Conservation (phyloP, 352 stramenopile species). For the Phytophthora palmivora region DNA sequence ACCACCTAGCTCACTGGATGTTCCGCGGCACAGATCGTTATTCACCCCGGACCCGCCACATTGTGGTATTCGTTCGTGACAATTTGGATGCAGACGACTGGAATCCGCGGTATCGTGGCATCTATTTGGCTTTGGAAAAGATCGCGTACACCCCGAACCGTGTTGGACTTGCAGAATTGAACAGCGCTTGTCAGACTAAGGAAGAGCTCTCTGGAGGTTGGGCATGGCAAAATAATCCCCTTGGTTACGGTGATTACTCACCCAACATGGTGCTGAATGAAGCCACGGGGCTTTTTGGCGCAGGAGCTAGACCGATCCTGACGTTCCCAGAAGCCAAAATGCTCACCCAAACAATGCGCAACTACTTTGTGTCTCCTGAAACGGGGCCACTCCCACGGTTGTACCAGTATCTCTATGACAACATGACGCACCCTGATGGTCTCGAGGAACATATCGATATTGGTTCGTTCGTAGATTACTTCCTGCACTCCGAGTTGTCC, state of each 20-base stretch:
- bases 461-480: slow-evolving; percentile 76
- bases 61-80: slow-evolving; percentile 65
- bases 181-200: slow-evolving; percentile 35
- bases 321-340: slow-evolving; percentile 45
- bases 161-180: slow-evolving; percentile 47
- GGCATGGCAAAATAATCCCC: slow-evolving; percentile 74
- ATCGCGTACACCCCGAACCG: slow-evolving; percentile 66
- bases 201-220: slow-evolving; percentile 63
- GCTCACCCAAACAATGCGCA: slow-evolving; percentile 67
- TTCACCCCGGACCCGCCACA: slow-evolving; percentile 58
- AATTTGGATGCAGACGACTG: slow-evolving; percentile 31
- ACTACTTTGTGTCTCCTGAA: slow-evolving; percentile 61
- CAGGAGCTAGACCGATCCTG: slow-evolving; percentile 57
- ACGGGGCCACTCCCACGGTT: slow-evolving; percentile 62
- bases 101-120: slow-evolving; percentile 56
- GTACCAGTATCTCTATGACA: slow-evolving; percentile 67
- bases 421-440: slow-evolving; percentile 61
- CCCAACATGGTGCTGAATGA: slow-evolving; percentile 68
- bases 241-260: slow-evolving; percentile 56
- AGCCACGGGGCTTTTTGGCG: slow-evolving; percentile 64
- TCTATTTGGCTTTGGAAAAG: slow-evolving; percentile 72
- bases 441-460: slow-evolving; percentile 67
- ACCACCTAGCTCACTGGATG: slow-evolving; percentile 77
- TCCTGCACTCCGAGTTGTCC: slow-evolving; percentile 73
- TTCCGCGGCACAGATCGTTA: slow-evolving; percentile 69